Conservation (phyloP, 495 filamentous ascomycete species). For the Penicillium robsamsonii region DNA sequence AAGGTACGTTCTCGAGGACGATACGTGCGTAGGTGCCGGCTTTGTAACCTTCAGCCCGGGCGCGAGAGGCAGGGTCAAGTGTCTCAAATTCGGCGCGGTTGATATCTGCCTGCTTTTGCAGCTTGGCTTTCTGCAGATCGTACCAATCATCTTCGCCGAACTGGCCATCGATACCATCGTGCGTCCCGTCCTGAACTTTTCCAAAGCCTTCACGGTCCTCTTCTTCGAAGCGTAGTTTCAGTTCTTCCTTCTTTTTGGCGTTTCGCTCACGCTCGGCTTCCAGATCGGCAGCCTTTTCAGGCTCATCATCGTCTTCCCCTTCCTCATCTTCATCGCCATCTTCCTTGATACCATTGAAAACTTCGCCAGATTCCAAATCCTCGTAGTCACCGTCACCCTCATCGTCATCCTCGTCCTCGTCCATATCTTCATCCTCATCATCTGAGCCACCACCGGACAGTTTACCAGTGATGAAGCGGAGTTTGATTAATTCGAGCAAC, state of each 20-base stretch:
- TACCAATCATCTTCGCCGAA: constrained; percentile 99
- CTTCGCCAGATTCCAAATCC: constrained; percentile 79
- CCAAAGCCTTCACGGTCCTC: constrained; percentile 92
- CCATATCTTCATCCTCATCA: constrained; percentile 44
- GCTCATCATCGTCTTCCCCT: constrained; percentile 24
- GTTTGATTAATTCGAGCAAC: constrained; percentile 69
- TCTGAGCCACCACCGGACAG: constrained; percentile 47
- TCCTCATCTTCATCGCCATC: constrained; percentile 31
- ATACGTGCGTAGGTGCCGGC: constrained; percentile 94
- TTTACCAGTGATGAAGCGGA: constrained; percentile 70
- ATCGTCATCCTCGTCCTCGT: constrained; percentile 51
- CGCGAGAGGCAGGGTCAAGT: constrained; percentile 75
- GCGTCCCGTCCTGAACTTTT: constrained; percentile 74
- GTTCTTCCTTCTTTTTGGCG: constrained; percentile 86
- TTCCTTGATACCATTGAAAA: constrained; percentile 42
- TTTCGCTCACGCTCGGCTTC: constrained; percentile 89
- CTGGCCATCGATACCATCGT: constrained; percentile 60
- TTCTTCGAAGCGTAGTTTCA: constrained; percentile 92
- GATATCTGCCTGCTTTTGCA: constrained; percentile 92
- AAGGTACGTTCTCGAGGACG: constrained; percentile 81
- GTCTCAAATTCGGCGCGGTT: constrained; percentile 88
- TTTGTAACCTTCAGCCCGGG: constrained; percentile 81
- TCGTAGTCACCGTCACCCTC: constrained; percentile 90
- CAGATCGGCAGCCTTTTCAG: constrained; percentile 47
- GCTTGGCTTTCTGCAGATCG: constrained; percentile 87